These are phyloP conservation scores for Tetrahymena malaccensis DNA, from an alignment of 73 alveolate species.

Conservation along the genomic window DNA sequence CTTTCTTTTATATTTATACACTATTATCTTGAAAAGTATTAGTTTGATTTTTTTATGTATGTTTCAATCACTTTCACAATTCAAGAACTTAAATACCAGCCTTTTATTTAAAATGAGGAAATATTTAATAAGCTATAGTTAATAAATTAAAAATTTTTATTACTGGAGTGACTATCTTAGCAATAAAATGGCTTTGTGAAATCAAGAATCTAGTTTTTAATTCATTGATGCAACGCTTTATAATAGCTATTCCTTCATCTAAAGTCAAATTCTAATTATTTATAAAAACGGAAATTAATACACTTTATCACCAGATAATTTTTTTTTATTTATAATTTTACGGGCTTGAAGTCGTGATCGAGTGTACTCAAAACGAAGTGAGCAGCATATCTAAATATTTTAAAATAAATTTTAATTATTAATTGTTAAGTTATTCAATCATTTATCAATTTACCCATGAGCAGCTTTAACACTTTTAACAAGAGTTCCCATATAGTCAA, in stretches of 20 bases:
- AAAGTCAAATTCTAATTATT: slow-evolving; percentile 60
- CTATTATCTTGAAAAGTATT: neutral
- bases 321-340: neutral
- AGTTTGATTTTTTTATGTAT: neutral
- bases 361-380: slow-evolving; percentile 77
- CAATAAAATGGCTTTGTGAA: slow-evolving; percentile 69
- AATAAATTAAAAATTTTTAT: neutral
- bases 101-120: neutral
- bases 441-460: slow-evolving; percentile 54
- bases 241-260: slow-evolving; percentile 75
- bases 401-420: neutral
- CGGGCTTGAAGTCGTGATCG: slow-evolving; percentile 73
- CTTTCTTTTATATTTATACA: neutral
- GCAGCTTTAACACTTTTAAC: slow-evolving; percentile 85
- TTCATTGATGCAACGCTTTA: slow-evolving; percentile 76
- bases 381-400: slow-evolving; percentile 62
- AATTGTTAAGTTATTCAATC: neutral
- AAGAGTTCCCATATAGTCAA: slow-evolving; percentile 88
- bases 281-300: neutral
- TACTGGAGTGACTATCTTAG: slow-evolving; percentile 61
- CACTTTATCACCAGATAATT: neutral
- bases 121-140: neutral
- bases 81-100: neutral
- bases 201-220: slow-evolving; percentile 78
- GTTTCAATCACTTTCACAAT: neutral